Percentiles rank a stretch among this genome's conserved stretches.
Evolutionary conservation across 2,329 filamentous ascomycete species (phyloP).

Genomic region (Aspergillus uvarum): DNA sequence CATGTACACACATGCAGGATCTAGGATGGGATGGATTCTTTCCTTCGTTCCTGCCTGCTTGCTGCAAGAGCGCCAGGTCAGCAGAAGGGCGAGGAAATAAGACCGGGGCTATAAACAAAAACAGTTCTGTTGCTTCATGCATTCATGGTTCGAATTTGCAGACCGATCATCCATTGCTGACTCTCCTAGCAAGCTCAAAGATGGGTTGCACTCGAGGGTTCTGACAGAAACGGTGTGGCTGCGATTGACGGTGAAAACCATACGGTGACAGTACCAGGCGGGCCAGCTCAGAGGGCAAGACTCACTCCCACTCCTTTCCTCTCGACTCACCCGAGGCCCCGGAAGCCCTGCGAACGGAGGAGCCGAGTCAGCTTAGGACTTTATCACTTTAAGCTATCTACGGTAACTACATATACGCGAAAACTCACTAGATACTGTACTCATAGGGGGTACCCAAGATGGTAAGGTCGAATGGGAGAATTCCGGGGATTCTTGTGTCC

Average conservation of each 20-base stretch:
- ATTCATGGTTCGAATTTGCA: not conserved
- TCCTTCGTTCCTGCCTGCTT: not conserved
- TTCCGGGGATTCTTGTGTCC: not conserved
- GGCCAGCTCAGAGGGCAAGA: not conserved
- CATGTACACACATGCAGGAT: not conserved
- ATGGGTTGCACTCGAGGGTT: not conserved
- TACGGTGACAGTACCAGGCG: not conserved
- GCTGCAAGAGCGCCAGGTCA: not conserved
- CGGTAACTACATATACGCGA: too few species aligned
- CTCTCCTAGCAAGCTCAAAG: not conserved
- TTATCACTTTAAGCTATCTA: too few species aligned
- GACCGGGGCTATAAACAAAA: not conserved
- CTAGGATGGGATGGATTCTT: too few species aligned
- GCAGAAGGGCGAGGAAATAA: not conserved
- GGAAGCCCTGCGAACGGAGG: not conserved
- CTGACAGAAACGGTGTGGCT: not conserved
- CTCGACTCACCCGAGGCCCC: too few species aligned
- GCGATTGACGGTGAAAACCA: not conserved
- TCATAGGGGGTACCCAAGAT: not conserved
- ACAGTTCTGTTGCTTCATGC: not conserved
- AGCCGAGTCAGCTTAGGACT: too few species aligned
- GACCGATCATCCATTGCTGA: not conserved
- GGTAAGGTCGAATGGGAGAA: not conserved
- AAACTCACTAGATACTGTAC: not conserved
- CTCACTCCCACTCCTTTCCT: too few species aligned